Evolutionary conservation across 1,284 basidiomycete species (phyloP), one percentile per base, ranked within the genome.

Genomic region (Erythrobasidium hasegawianum): DNA sequence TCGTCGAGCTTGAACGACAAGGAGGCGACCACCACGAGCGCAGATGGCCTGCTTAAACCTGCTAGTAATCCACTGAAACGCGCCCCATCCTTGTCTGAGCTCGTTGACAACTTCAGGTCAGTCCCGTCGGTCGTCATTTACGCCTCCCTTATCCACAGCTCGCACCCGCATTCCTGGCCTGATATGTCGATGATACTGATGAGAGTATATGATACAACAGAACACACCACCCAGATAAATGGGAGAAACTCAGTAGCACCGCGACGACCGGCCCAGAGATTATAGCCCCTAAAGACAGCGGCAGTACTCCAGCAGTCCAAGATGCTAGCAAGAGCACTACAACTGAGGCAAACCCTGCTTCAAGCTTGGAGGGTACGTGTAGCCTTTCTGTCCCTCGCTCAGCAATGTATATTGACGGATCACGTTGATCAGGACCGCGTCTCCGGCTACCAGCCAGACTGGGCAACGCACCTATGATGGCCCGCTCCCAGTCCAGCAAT

Each of bases 401-500:
- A n/a, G n/a, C n/a, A n/a, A n/a, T n/a, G n/a, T n/a, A n/a, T n/a
- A 56, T 13, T 8, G n/a, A 16, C 2, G 1, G n/a, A n/a, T 27
- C n/a, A 13, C n/a, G 16, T 33, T 27, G 14, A 5, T 11, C 18
- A 24, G 56, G 27, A n/a, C 43, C 56, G 2, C 55, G 62, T 24
- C 43, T 65, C 1, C 54, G 62, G 13, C 62, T 58, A 22, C 54
- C 62, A 52, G 62, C 62, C 29, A 41, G 62, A 13, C 62, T 65
- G 4, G 50, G 62, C 55, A 52, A 33, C 41, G 62, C 62, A n/a
- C 62, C 62, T 24, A 43, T 58, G 27, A 41, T 65, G 38, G 53
- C 56, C 45, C 62, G 62, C 16, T 65, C 62, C 45, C 41, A 57
- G 1, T 65, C 62, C 39, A 50, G 55, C 26, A 57, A 58, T 26